Evolutionary conservation across 257 asterid genomes (phyloP).

Genomic region (Ilex aquifolium): DNA sequence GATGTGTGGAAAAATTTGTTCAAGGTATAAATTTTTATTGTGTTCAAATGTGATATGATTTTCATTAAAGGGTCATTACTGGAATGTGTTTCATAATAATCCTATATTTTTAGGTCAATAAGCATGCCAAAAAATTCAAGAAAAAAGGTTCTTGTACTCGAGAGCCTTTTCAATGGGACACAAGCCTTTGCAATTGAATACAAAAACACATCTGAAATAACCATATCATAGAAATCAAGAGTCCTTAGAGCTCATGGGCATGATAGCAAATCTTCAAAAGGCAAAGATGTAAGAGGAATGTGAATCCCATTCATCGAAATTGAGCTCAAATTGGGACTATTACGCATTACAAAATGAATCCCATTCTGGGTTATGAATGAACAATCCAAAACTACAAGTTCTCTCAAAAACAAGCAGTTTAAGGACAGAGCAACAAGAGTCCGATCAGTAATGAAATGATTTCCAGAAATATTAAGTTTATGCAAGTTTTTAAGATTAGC

Average conservation of each 20-base stretch:
- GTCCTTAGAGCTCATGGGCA: background rate
- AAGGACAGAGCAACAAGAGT: background rate
- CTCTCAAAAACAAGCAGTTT: background rate
- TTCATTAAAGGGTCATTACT: too few species aligned
- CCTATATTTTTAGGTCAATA: too few species aligned
- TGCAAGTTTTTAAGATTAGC: slow-evolving; percentile 8
- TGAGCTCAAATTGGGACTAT: slow-evolving; percentile 4
- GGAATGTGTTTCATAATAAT: too few species aligned
- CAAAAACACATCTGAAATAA: slow-evolving; percentile 13
- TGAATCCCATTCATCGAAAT: background rate
- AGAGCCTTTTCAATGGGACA: slow-evolving; percentile 7
- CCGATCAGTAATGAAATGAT: slow-evolving; percentile 1
- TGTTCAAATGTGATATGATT: too few species aligned
- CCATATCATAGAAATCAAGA: slow-evolving; percentile 2
- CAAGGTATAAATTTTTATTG: too few species aligned
- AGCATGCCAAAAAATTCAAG: too few species aligned
- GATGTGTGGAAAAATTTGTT: too few species aligned
- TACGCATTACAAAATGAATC: background rate
- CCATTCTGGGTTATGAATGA: background rate
- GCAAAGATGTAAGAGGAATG: background rate
- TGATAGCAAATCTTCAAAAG: background rate
- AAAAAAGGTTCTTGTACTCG: too few species aligned
- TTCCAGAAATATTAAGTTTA: slow-evolving; percentile 19
- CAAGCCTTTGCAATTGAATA: slow-evolving; percentile 7
- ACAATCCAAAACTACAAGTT: background rate